Percentiles rank a stretch among this genome's conserved stretches.
Evolutionary conservation across 2,329 filamentous ascomycete genomes (phyloP).

Genomic region (Ceratocystis destructans): DNA sequence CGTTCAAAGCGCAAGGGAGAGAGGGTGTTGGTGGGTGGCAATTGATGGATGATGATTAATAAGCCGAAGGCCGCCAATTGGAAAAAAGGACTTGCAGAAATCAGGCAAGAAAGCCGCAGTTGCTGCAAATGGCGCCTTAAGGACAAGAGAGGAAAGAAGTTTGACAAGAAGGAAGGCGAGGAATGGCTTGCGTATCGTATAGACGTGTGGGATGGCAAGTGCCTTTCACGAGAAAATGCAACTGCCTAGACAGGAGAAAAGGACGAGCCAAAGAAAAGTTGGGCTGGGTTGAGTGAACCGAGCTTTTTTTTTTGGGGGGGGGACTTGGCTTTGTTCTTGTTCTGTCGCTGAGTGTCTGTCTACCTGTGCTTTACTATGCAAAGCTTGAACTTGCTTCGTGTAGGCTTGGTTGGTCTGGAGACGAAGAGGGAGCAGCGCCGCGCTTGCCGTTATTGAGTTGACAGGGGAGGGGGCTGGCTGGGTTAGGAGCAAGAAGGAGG

Average conservation of each 20-base stretch:
- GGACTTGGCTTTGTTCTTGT: background rate
- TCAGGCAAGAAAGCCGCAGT: no score
- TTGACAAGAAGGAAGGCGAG: background rate
- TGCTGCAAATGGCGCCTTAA: no score
- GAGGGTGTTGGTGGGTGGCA: background rate
- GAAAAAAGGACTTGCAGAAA: background rate
- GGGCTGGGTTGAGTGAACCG: background rate
- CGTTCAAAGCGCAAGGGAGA: background rate
- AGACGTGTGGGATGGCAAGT: background rate
- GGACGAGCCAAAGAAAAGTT: background rate
- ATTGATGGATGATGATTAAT: conserved; percentile 2
- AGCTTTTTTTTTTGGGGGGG: background rate
- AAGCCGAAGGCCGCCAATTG: background rate
- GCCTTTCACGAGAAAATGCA: conserved; percentile 1
- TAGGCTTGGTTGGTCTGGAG: background rate
- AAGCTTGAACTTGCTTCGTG: background rate
- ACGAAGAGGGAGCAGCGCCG: conserved; percentile 2
- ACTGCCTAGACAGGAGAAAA: background rate
- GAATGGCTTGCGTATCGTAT: background rate
- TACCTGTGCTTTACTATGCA: no score
- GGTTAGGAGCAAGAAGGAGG: background rate
- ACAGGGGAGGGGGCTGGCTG: background rate
- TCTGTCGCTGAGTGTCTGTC: background rate
- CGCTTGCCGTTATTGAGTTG: conserved; percentile 7
- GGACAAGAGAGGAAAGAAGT: background rate